A percentile compares a stretch with the other conserved stretches of the same genome.
These are phyloP conservation scores for Xylariaceae sp. DNA, from an alignment of 2,329 filamentous ascomycete species.

Conservation along the genomic window DNA sequence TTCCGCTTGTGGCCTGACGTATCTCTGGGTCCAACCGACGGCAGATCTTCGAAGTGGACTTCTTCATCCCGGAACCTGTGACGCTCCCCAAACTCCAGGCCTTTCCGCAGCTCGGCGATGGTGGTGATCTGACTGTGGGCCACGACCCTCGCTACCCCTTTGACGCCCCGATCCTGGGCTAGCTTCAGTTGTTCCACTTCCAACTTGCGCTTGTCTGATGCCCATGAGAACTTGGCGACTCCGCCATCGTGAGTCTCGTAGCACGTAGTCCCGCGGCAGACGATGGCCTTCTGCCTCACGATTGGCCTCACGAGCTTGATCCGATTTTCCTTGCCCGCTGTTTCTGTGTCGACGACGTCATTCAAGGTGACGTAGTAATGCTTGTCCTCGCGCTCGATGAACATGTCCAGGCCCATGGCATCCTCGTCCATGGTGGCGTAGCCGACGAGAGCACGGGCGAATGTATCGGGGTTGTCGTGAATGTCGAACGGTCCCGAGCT, in stretches of 20 bases:
- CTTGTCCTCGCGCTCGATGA: not conserved
- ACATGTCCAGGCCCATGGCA: not conserved
- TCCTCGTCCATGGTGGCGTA: conserved; percentile 1
- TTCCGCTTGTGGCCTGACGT: not conserved
- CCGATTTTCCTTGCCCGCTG: not conserved
- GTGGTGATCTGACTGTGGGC: conserved; percentile 1
- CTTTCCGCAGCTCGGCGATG: conserved; percentile 1
- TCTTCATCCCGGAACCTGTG: not conserved
- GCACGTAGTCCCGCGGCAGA: conserved; percentile 2
- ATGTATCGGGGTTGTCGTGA: not conserved
- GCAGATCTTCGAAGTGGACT: not conserved
- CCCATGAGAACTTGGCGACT: conserved; percentile 1
- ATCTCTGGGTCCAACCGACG: not conserved
- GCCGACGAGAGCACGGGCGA: not conserved
- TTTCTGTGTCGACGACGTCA: conserved; percentile 1
- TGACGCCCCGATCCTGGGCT: conserved; percentile 1
- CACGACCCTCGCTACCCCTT: not conserved
- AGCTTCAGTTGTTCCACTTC: conserved; percentile 1
- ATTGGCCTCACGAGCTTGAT: not conserved
- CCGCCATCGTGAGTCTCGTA: not conserved
- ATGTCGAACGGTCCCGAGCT: not conserved
- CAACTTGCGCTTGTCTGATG: not conserved
- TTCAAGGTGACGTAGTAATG: not conserved
- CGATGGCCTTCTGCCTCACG: conserved; percentile 6
- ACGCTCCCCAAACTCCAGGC: not conserved